Evolutionary conservation across 164 flowering plant species (phyloP).

Genomic region (Dillenia turbinata): DNA sequence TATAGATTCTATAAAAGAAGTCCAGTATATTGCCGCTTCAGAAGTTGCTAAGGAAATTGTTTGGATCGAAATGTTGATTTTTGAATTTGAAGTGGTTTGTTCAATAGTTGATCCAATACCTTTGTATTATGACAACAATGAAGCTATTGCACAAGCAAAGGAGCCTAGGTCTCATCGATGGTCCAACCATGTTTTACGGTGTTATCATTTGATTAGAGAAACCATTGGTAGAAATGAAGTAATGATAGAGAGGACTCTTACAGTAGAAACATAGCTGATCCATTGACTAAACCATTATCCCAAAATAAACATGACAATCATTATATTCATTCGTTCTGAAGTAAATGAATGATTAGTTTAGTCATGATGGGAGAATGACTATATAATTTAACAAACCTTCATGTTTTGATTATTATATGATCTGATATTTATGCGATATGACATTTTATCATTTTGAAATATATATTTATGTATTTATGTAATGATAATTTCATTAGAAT

Average conservation of each 20-base stretch:
- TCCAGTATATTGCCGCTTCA: neutral
- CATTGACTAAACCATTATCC: neutral
- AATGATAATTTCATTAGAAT: too few relatives aligned
- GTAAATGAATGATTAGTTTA: too few relatives aligned
- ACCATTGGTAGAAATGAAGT: neutral
- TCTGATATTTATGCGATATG: too few relatives aligned
- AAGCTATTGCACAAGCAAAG: neutral
- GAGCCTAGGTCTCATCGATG: neutral
- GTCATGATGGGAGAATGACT: too few relatives aligned
- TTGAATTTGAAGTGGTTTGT: neutral
- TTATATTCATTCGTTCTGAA: too few relatives aligned
- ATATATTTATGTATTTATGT: too few relatives aligned
- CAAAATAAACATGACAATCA: neutral
- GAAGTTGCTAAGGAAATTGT: slow-evolving; percentile 4
- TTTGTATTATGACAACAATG: neutral
- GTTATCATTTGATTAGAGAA: neutral
- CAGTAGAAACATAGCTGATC: neutral
- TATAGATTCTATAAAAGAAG: neutral
- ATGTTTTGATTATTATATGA: too few relatives aligned
- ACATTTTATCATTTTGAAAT: too few relatives aligned
- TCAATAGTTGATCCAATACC: neutral
- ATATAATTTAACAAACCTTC: too few relatives aligned
- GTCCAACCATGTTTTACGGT: neutral
- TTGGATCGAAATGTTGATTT: slow-evolving; percentile 3
- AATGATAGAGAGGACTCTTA: neutral